These are phyloP conservation scores for Trichoderma hamatum DNA, from an alignment of 2,329 filamentous ascomycete species.

Conservation along the genomic window DNA sequence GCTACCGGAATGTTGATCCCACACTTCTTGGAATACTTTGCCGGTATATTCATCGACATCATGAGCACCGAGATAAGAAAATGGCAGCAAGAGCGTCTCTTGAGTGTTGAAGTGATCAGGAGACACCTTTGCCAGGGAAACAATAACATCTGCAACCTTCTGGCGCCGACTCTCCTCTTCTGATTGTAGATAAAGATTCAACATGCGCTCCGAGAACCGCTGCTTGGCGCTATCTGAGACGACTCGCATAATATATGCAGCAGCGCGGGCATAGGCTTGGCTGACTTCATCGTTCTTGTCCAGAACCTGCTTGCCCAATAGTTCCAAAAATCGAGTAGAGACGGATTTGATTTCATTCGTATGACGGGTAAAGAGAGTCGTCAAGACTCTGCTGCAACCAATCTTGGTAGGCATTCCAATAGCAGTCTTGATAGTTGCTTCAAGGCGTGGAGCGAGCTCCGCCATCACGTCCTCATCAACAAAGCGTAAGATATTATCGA, in stretches of 20 bases:
- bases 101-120: constrained; percentile 84
- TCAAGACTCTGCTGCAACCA: constrained; percentile 82
- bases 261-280: constrained; percentile 81
- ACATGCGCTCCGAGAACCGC: constrained; percentile 56
- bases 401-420: constrained; percentile 94
- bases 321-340: constrained; percentile 72
- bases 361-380: constrained; percentile 81
- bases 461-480: constrained; percentile 79
- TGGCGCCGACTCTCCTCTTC: constrained; percentile 77
- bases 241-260: constrained; percentile 78
- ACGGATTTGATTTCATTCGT: constrained; percentile 74
- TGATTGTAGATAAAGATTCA: constrained; percentile 76
- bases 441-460: constrained; percentile 70
- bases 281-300: constrained; percentile 95
- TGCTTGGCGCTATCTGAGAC: constrained; percentile 54
- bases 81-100: constrained; percentile 75
- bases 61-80: constrained; percentile 85
- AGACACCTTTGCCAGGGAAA: constrained; percentile 81
- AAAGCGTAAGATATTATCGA: constrained; percentile 84
- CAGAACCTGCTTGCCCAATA: constrained; percentile 79
- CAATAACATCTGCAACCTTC: constrained; percentile 79
- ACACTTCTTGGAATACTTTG: constrained; percentile 81
- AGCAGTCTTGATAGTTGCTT: constrained; percentile 79
- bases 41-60: constrained; percentile 80
- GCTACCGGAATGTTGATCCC: constrained; percentile 88